These are phyloP conservation scores for Candida qinlingensis DNA, from an alignment of 805 yeast genomes.

Conservation along the genomic window DNA sequence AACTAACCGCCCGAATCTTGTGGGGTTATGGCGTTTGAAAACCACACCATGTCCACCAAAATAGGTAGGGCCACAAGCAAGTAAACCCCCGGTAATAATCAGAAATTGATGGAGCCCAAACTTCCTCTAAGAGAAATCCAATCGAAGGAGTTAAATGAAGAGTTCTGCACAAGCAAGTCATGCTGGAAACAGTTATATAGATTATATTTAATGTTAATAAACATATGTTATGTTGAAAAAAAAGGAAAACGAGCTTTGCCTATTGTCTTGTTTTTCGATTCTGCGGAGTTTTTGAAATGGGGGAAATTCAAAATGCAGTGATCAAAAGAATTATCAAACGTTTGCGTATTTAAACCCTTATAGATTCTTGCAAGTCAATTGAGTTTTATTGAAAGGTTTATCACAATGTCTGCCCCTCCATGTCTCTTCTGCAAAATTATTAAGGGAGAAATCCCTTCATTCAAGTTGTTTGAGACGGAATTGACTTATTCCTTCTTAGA, in stretches of 20 bases:
- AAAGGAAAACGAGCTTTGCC: no score
- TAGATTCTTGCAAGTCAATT: no score
- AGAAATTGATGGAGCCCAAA: background rate
- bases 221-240: no score
- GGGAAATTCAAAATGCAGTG: background rate
- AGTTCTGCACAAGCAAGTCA: no score
- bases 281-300: conserved; percentile 1
- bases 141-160: no score
- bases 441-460: conserved; percentile 90
- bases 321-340: background rate
- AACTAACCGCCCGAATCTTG: conserved; percentile 62
- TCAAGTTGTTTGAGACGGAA: conserved; percentile 85
- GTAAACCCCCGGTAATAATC: background rate
- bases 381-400: background rate
- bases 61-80: background rate
- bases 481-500: conserved; percentile 81
- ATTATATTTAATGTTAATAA: no score
- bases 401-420: conserved; percentile 35
- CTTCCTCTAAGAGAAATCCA: no score
- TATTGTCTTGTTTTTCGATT: no score
- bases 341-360: no score
- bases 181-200: no score
- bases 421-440: conserved; percentile 94
- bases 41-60: background rate
- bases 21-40: no score